Evolutionary conservation across 306 rosid species (phyloP), one percentile per base, ranked within the genome.

Genomic region (Gleditsia sinensis): DNA sequence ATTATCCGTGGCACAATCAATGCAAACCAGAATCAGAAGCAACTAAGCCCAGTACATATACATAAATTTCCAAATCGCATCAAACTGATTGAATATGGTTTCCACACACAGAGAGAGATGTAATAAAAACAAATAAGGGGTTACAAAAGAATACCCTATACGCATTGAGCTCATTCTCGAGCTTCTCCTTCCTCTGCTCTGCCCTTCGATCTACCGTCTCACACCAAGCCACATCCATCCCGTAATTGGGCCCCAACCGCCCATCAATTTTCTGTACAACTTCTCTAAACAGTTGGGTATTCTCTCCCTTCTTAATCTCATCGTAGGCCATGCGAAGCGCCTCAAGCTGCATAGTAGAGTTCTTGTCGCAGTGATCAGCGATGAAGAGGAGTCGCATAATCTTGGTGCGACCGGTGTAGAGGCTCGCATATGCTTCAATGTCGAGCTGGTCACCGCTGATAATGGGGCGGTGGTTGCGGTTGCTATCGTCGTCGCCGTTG

Each of bases 241-340:
- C 85, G 23, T 90, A 92, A 32, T 77, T 62, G 1, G 87, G 71
- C 1, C 97, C 97, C 75, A 92, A 71, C 67, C 96, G 78, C 4
- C 98, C 92, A 25, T 78, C 83, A 66, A 92, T 95, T 85, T 85
- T 95, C 83, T 75, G 88, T 75, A 83, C 92, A 1, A 90, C 96
- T 36, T 95, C 99, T 40, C 98, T 82, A 37, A 88, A 85, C 19
- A 89, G 55, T 76, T 89, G 92, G 40, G 99, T 88, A 40, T 95
- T 89, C 87, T 95, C 99, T 0, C 98, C 98, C 85, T 95, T 95
- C 94, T 92, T 92, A 69, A 95, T 89, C 86, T 92, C 99, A n/a
- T 92, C 97, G 78, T 88, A 90, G 5, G 97, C 99, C 91, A 95
- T 88, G 21, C 99, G 93, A 64, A 95, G 97, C 40, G 98, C 96